Evolutionary conservation across 1,139 yeast species (phyloP), one percentile per base, ranked within the genome.

Genomic region (Yarrowia galli): DNA sequence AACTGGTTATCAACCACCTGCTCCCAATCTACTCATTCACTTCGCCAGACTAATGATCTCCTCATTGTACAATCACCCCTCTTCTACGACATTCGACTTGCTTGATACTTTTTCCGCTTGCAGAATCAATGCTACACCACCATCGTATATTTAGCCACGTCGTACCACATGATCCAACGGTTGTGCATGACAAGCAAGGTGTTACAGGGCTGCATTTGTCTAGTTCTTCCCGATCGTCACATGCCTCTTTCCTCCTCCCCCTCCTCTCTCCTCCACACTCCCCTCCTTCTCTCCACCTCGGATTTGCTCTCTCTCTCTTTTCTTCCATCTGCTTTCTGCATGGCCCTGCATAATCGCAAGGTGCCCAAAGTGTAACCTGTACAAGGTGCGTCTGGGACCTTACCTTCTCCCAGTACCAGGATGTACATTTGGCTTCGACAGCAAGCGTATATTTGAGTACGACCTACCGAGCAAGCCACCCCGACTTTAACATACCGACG

Each of bases 341-440:
- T 10, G 38, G 28, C 25, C 64, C 51, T 58, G 64, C 64, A 43
- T 58, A 58, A 58, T 58, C 64, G 49, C 15, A 12, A 13, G 23
- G 23, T 8, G 48, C 12, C 49, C n/a, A 42, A 56, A 56, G 63
- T 25, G 7, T 9, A 40, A 38, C n/a, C 46, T 15, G 7, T 20
- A n/a, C 48, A 40, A 56, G 61, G 36, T 54, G 35, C 4, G 7
- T n/a, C 16, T 38, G 42, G 42, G 42, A 38, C 42, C 38, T n/a
- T 38, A 38, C 18, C 42, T n/a, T 10, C 12, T 40, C n/a, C 20
- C 43, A 40, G 43, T 28, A 36, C 40, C n/a, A 15, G 40, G 56
- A 49, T 28, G 22, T 45, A 22, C 49, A 15, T 8, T 16, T 18
- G 56, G 2, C 15, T 3, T 2, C 23, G 16, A 4, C 23, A 0